A percentile compares a stretch with the other conserved stretches of the same genome.
Evolutionary conservation across 2,329 filamentous ascomycete species (phyloP).

Genomic region (Aspergillus eucalypticola): DNA sequence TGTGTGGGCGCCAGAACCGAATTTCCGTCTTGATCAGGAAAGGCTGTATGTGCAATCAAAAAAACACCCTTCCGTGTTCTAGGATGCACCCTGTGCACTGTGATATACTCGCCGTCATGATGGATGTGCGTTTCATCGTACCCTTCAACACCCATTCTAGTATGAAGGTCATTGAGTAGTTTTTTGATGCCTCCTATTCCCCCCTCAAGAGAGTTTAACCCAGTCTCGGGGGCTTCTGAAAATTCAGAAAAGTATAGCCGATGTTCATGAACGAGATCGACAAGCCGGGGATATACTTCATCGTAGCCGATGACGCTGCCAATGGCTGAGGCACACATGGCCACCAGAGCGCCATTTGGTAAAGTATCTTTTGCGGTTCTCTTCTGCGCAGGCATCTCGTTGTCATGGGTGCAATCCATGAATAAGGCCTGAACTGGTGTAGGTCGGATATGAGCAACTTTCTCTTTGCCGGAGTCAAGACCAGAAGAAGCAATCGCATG

Average conservation of each 20-base stretch:
- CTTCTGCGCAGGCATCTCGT: constrained; percentile 93
- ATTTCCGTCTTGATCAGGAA: constrained; percentile 84
- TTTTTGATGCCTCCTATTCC: constrained; percentile 92
- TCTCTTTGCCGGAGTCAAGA: constrained; percentile 50
- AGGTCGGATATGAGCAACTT: constrained; percentile 79
- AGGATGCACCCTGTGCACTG: constrained; percentile 91
- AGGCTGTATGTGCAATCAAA: constrained; percentile 92
- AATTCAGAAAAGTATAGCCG: constrained; percentile 78
- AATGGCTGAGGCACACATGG: constrained; percentile 91
- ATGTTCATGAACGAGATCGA: constrained; percentile 91
- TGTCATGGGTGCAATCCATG: constrained; percentile 99
- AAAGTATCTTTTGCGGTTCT: constrained; percentile 91
- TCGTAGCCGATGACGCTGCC: constrained; percentile 98
- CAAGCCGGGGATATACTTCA: constrained; percentile 87
- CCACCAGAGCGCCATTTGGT: constrained; percentile 88
- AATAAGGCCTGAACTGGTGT: constrained; percentile 90
- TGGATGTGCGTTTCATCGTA: constrained; percentile 97
- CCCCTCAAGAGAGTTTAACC: constrained; percentile 64
- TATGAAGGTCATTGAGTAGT: constrained; percentile 90
- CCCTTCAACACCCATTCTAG: constrained; percentile 89
- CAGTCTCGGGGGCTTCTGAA: constrained; percentile 56
- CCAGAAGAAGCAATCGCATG: constrained; percentile 38
- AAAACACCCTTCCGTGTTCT: constrained; percentile 92
- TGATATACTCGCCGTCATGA: constrained; percentile 94
- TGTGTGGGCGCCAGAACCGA: constrained; percentile 76